Conservation (phyloP, 768 basidiomycete genomes). For the Ramaria sp. region DNA sequence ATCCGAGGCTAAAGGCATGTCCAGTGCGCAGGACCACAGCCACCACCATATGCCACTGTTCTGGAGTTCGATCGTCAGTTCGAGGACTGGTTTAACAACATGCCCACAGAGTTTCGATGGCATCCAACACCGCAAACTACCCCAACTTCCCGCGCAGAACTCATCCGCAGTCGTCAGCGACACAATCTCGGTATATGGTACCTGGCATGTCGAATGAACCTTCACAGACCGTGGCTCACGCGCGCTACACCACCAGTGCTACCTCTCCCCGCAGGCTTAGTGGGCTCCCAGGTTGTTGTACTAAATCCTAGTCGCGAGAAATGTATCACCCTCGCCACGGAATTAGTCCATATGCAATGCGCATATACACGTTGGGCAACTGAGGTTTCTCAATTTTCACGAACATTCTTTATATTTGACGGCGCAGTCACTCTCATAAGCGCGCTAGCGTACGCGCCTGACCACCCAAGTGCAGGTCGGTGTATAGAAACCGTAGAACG, state of each 20-base stretch:
- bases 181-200: slow-evolving; percentile 38
- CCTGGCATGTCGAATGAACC: slow-evolving; percentile 31
- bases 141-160: slow-evolving; percentile 15
- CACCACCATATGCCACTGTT: slow-evolving; percentile 24
- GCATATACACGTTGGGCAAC: slow-evolving; percentile 20
- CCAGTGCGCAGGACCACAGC: slow-evolving; percentile 16
- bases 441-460: slow-evolving; percentile 28
- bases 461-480: slow-evolving; percentile 21
- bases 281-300: slow-evolving; percentile 3
- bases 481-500: slow-evolving; percentile 28
- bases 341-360: slow-evolving; percentile 33
- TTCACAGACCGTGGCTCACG: slow-evolving; percentile 19
- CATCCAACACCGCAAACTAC: slow-evolving; percentile 13
- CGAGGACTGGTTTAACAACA: slow-evolving; percentile 30
- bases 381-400: slow-evolving; percentile 12
- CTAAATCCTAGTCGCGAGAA: slow-evolving; percentile 25
- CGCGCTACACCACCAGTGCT: slow-evolving; percentile 29
- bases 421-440: slow-evolving; percentile 35
- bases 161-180: slow-evolving; percentile 28
- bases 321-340: slow-evolving; percentile 29
- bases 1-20: slow-evolving; percentile 16
- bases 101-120: slow-evolving; percentile 30
- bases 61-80: slow-evolving; percentile 33
- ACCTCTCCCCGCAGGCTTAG: slow-evolving; percentile 14
- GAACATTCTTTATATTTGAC: slow-evolving; percentile 28